Percentiles rank a stretch among this genome's conserved stretches.
These are phyloP conservation scores for Geoglossum glabrum DNA, from an alignment of 495 filamentous ascomycete genomes.

Conservation along the genomic window DNA sequence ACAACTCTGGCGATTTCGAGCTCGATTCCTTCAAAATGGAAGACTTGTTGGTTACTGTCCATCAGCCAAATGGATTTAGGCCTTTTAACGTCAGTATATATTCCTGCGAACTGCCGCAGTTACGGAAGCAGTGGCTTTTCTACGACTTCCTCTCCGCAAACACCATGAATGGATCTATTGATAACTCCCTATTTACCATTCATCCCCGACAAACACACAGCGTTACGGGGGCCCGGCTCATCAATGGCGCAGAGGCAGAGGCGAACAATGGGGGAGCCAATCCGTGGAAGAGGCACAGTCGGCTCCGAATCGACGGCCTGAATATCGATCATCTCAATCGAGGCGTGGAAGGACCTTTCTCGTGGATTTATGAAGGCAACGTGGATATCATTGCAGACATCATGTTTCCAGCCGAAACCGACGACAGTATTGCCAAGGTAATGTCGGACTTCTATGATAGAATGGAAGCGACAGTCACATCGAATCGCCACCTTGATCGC, in stretches of 20 bases:
- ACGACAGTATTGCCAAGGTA: constrained; percentile 75
- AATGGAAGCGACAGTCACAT: constrained; percentile 75
- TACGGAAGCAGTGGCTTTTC: constrained; percentile 91
- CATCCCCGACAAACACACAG: constrained; percentile 79
- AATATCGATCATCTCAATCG: constrained; percentile 93
- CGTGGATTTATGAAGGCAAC: constrained; percentile 90
- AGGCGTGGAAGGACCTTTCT: constrained; percentile 83
- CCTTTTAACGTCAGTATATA: constrained; percentile 91
- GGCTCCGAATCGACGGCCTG: constrained; percentile 77
- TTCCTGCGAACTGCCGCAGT: constrained; percentile 77
- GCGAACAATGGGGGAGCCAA: constrained; percentile 27
- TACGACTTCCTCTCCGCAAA: constrained; percentile 93
- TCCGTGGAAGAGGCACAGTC: constrained; percentile 81
- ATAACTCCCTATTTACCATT: constrained; percentile 91
- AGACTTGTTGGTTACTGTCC: constrained; percentile 76
- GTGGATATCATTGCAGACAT: constrained; percentile 94
- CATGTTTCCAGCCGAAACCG: constrained; percentile 70
- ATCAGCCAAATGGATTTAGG: constrained; percentile 76
- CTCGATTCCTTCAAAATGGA: constrained; percentile 91
- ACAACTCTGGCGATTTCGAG: constrained; percentile 85
- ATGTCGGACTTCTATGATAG: constrained; percentile 88
- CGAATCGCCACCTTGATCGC: constrained; percentile 29
- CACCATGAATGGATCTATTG: constrained; percentile 87
- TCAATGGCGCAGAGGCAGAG: constrained; percentile 28
- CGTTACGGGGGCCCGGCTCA: constrained; percentile 34